Evolutionary conservation across 495 filamentous ascomycete species (phyloP), one percentile per base, ranked within the genome.

Genomic region (Cryomyces minteri): DNA sequence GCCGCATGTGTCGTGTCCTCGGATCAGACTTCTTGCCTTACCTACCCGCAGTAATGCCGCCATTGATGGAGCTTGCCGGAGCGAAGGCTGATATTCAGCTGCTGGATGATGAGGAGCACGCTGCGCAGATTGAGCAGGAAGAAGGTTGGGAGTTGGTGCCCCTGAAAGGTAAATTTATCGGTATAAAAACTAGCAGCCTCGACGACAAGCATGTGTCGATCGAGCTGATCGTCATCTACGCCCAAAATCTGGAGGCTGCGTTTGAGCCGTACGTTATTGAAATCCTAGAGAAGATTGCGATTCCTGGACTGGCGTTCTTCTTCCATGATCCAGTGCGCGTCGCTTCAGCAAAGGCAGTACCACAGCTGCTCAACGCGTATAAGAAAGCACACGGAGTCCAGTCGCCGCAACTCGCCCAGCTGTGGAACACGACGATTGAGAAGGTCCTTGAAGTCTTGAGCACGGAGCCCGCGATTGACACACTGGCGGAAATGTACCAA

Each of bases 151-250:
- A 99, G 64, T 67, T 96, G 50, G 85, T 99, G 31, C 92, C 92
- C 4, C 70, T 96, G 30, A 88, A 90, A 61, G 92, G 92, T 43
- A 96, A 94, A 69, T 79, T 93, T 55, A 95, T 99, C 54, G 90
- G 92, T 45, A 99, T 99, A 68, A 88, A 88, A 67, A 99, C 92
- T 10, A 93, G 84, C 54, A 79, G 82, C 1, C 73, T 99, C 52
- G 92, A 99, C 53, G 92, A 99, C 62, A 99, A 99, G 71, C 84
- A 96, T 62, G 94, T 93, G 69, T 92, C 92, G 30, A 95, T 96
- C 48, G 92, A 99, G 62, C 73, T 99, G 38, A 82, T 99, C 48
- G 84, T 88, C 43, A 88, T 96, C 40, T 96, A 99, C 59, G 88
- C 92, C 28, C 87, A 95, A 55, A 84, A 90, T 18, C 71, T 99